phyloP scores from a whole-genome alignment of 192 early-diverging fungal genomes.

The Coemansia sp. region DNA sequence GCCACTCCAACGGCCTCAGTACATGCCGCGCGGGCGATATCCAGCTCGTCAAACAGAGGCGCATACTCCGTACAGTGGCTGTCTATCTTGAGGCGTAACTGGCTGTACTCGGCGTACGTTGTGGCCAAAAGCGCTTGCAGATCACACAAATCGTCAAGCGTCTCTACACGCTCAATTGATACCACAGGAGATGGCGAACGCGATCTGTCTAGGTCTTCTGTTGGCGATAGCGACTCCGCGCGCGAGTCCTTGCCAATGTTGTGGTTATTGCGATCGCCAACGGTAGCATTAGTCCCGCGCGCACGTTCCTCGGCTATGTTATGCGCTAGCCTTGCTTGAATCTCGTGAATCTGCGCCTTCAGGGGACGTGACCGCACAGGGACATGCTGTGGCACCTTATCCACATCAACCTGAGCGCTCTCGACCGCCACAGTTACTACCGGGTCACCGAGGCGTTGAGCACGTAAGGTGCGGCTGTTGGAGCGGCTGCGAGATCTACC shows the following conservation, averaged over 20 bases:
- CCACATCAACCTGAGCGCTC: not conserved
- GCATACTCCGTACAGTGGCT: conserved; percentile 21
- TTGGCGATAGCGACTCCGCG: conserved; percentile 39
- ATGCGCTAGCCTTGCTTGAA: conserved; percentile 38
- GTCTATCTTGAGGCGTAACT: conserved; percentile 42
- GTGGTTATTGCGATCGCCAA: not conserved
- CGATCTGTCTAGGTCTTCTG: conserved; percentile 7
- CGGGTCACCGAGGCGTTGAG: not conserved
- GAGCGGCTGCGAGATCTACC: conserved; percentile 22
- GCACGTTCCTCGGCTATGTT: conserved; percentile 21
- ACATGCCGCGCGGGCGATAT: conserved; percentile 10
- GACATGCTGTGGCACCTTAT: conserved; percentile 10
- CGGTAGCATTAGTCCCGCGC: not conserved
- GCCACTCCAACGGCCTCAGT: not conserved
- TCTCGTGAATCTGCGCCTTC: conserved; percentile 9
- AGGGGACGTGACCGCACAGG: conserved; percentile 41
- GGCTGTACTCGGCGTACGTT: conserved; percentile 42
- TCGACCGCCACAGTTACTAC: not conserved
- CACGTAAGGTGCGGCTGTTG: conserved; percentile 17
- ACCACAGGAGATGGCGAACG: conserved; percentile 16
- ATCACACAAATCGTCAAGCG: conserved; percentile 32
- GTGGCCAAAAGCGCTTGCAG: conserved; percentile 19
- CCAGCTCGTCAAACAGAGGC: conserved; percentile 29
- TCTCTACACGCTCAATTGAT: conserved; percentile 16
- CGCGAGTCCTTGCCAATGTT: conserved; percentile 9